These are phyloP conservation scores for Russula foetens DNA, from an alignment of 768 basidiomycete species.

Conservation along the genomic window DNA sequence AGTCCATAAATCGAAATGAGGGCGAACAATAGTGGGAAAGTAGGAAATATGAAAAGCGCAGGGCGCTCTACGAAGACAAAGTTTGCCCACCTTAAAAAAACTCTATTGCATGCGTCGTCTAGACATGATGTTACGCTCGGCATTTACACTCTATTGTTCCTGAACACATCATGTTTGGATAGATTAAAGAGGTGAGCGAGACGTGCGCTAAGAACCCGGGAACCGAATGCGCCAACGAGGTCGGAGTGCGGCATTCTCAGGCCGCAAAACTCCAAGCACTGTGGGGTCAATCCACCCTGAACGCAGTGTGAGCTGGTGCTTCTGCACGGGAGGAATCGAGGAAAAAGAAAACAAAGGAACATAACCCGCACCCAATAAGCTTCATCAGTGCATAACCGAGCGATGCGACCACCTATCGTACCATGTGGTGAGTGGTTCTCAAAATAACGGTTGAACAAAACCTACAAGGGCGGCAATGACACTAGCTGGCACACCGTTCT, in stretches of 20 bases:
- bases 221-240: neutral
- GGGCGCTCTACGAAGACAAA: neutral
- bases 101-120: neutral
- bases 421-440: neutral
- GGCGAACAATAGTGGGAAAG: neutral
- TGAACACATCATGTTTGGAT: slow-evolving; percentile 4
- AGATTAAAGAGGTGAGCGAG: slow-evolving; percentile 1
- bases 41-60: neutral
- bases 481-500: slow-evolving; percentile 93
- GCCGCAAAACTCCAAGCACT: neutral
- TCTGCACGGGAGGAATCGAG: neutral
- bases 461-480: slow-evolving; percentile 76
- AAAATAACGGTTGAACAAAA: slow-evolving; percentile 3
- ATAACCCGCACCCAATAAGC: slow-evolving; percentile 59
- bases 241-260: neutral
- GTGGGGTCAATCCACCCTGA: slow-evolving; percentile 2
- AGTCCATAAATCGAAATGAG: neutral
- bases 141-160: neutral
- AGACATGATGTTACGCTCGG: neutral
- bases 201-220: neutral
- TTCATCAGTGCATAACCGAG: slow-evolving; percentile 76
- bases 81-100: neutral
- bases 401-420: slow-evolving; percentile 69
- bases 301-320: neutral
- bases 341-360: neutral